phyloP scores from a whole-genome alignment of 257 asterid genomes.

The Solanum sejunctum region DNA sequence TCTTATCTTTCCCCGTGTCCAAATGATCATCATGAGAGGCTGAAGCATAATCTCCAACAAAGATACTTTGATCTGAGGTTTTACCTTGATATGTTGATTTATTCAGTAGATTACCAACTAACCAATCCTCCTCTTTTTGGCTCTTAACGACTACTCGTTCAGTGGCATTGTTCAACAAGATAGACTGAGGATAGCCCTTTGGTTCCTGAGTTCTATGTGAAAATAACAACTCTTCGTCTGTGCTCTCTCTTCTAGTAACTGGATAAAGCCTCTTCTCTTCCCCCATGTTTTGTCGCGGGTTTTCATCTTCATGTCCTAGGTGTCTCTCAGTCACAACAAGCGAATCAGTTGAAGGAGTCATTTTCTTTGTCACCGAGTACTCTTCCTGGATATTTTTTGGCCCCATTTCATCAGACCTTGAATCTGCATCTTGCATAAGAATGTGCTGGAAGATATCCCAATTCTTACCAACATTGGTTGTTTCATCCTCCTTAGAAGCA shows the following conservation, averaged over 20 bases:
- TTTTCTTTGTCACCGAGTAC: constrained; percentile 6
- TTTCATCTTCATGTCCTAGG: constrained; percentile 8
- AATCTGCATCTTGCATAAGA: constrained; percentile 54
- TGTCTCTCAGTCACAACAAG: constrained; percentile 23
- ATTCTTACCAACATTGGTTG: constrained; percentile 21
- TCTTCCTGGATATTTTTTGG: constrained; percentile 15
- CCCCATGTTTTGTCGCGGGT: constrained; percentile 9
- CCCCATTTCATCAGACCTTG: constrained; percentile 14
- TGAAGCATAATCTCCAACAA: constrained; percentile 23
- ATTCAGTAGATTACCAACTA: constrained; percentile 14
- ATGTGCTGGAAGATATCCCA: constrained; percentile 79
- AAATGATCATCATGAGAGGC: constrained; percentile 5
- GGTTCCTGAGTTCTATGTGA: constrained; percentile 20
- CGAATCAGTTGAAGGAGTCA: constrained; percentile 32
- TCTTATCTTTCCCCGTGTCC: constrained; percentile 17
- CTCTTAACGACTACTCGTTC: constrained; percentile 30
- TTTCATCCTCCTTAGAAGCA: constrained; percentile 11
- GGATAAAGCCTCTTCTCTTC: constrained; percentile 20
- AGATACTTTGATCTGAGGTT: constrained; percentile 8
- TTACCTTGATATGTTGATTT: constrained; percentile 4
- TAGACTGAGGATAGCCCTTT: constrained; percentile 9
- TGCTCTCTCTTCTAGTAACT: constrained; percentile 17
- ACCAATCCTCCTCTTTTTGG: constrained; percentile 48
- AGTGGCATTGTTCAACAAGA: constrained; percentile 13
- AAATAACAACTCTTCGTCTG: constrained; percentile 37